Evolutionary conservation across 2,329 filamentous ascomycete species (phyloP), one percentile per base, ranked within the genome.

Genomic region (Monilinia vaccinii-corymbosi): DNA sequence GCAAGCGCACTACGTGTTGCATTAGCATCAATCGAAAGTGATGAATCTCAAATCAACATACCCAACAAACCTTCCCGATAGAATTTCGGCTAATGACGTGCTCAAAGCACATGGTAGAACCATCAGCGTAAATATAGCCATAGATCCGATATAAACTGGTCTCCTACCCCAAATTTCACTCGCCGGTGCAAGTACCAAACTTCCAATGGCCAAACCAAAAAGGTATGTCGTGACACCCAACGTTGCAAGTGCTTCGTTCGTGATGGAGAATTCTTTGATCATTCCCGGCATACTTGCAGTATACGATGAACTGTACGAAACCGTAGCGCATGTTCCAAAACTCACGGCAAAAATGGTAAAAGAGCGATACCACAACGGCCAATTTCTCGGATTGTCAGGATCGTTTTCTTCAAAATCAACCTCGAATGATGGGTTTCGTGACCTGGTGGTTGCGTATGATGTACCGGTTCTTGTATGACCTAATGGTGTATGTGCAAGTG

Each of bases 161-260:
- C 80, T 77, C 9, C 87, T 79, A 4, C 87, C 87, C 65, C 83
- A 88, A 67, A 90, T 79, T 73, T 90, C 87, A 63, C 81, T 85
- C 55, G 93, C 73, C 0, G 90, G 89, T 1, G 90, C 90, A 46
- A 91, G 78, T 34, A 94, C 74, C 61, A 94, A 75, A 38, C 83
- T 86, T 0, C 90, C 90, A 1, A 79, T 72, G 0, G 88, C 89
- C 50, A 94, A 78, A 6, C 90, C 90, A 28, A 90, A 71, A 10
- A 94, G 78, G 69, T 94, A 95, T 0, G 86, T 86, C 0, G 90
- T 94, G 48, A 95, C 77, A 6, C 90, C 90, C 3, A 94, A 75
- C 0, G 89, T 88, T 0, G 86, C 80, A n/a, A 86, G 72, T 0
- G 82, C 84, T 38, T 82, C 77, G 16, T 76, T 79, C 8, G 75